These are phyloP conservation scores for Chloris gayana DNA, from an alignment of 176 grass and related monocot genomes.

Conservation along the genomic window DNA sequence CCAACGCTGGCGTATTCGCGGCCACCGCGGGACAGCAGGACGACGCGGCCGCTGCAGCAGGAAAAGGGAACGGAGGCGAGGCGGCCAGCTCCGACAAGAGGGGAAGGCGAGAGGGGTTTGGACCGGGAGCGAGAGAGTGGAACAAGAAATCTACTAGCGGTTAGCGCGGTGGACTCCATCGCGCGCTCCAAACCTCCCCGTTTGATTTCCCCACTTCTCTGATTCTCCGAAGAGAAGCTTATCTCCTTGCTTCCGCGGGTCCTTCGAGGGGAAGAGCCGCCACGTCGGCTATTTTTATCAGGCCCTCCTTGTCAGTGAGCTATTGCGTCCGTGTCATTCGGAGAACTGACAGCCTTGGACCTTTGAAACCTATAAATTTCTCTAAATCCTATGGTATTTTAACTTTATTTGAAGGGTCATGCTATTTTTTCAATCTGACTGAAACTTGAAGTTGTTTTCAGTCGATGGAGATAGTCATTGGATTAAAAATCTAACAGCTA, in stretches of 20 bases:
- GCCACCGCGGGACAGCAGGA: slow-evolving; percentile 27
- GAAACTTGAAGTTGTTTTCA: too few species aligned
- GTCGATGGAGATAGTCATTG: too few species aligned
- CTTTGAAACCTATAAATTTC: not conserved
- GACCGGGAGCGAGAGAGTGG: not conserved
- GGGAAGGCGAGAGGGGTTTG: not conserved
- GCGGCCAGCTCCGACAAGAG: slow-evolving; percentile 33
- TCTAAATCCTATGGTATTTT: not conserved
- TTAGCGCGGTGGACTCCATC: slow-evolving; percentile 56
- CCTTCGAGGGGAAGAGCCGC: not conserved
- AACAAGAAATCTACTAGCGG: slow-evolving; percentile 34
- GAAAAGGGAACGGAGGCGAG: slow-evolving; percentile 33
- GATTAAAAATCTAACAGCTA: too few species aligned
- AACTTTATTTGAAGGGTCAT: too few species aligned
- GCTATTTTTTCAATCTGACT: too few species aligned
- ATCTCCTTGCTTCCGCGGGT: slow-evolving; percentile 6
- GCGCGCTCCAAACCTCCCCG: slow-evolving; percentile 8
- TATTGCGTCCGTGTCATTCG: not conserved
- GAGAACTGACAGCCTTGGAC: not conserved
- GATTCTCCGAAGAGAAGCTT: not conserved
- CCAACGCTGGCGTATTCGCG: slow-evolving; percentile 28
- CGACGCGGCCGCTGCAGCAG: slow-evolving; percentile 28
- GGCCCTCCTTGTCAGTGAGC: not conserved
- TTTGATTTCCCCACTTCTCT: not conserved
- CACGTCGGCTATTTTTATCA: not conserved